Conservation (phyloP, 2,329 filamentous ascomycete genomes). For the Celoporthe dispersa region DNA sequence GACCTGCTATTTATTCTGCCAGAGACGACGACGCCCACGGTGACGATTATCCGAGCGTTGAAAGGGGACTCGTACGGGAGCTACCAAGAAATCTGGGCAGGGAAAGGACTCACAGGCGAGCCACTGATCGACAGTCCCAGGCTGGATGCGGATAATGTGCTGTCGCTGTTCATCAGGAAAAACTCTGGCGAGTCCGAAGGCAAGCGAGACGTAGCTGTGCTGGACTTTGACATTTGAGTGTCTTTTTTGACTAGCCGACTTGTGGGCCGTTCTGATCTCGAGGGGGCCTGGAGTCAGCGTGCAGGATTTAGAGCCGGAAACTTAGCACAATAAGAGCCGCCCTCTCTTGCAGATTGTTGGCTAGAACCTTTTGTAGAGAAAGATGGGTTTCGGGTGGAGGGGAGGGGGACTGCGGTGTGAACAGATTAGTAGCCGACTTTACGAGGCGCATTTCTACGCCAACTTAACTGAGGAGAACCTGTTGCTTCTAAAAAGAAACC, state of each 20-base stretch:
- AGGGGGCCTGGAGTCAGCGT: too few relatives aligned
- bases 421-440: too few relatives aligned
- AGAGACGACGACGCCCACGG: constrained; percentile 34
- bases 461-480: too few relatives aligned
- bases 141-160: constrained; percentile 40
- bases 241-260: too few relatives aligned
- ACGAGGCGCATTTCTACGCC: too few relatives aligned
- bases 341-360: too few relatives aligned
- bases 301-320: background rate
- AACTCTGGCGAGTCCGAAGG: constrained; percentile 22
- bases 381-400: too few relatives aligned
- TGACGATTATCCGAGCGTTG: constrained; percentile 41
- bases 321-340: too few relatives aligned
- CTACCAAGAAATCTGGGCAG: constrained; percentile 44
- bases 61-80: constrained; percentile 36
- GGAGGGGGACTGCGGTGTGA: too few relatives aligned
- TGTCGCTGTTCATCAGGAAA: constrained; percentile 42
- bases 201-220: constrained; percentile 39
- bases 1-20: constrained; percentile 46
- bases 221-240: constrained; percentile 39
- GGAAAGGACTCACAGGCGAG: constrained; percentile 42
- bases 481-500: too few relatives aligned
- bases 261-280: background rate
- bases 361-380: too few relatives aligned
- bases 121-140: constrained; percentile 45